Conservation (phyloP, 495 filamentous ascomycete genomes). For the Aspergillus wentii region DNA sequence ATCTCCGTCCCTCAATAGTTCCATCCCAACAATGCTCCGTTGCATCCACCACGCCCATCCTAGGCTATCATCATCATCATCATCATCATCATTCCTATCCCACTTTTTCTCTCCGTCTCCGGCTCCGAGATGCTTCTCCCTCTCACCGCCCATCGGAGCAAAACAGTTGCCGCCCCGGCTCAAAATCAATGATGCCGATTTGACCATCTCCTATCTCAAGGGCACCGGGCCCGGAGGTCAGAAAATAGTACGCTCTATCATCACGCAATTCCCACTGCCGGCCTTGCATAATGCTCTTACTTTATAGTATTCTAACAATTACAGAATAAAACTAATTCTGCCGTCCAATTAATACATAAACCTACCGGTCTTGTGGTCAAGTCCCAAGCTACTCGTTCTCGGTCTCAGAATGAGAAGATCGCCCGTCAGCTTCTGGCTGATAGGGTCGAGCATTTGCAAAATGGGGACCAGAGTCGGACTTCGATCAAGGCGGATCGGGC, state of each 20-base stretch:
- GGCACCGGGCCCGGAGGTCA: slow-evolving; percentile 92
- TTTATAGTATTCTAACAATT: slow-evolving; percentile 20
- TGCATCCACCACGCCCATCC: slow-evolving; percentile 1
- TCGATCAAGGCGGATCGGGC: slow-evolving; percentile 50
- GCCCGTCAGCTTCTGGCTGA: slow-evolving; percentile 75
- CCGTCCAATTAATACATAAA: slow-evolving; percentile 87
- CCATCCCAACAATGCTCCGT: slow-evolving; percentile 9
- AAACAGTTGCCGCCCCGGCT: slow-evolving; percentile 72
- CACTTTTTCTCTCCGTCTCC: not conserved
- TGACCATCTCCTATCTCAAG: slow-evolving; percentile 81
- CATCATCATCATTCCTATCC: slow-evolving; percentile 1
- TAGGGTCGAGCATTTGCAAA: slow-evolving; percentile 63
- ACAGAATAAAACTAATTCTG: slow-evolving; percentile 94
- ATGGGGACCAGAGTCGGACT: slow-evolving; percentile 53
- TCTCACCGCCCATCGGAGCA: slow-evolving; percentile 16
- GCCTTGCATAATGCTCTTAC: not conserved
- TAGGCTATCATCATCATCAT: not conserved
- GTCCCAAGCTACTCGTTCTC: slow-evolving; percentile 83
- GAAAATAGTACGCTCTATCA: slow-evolving; percentile 59
- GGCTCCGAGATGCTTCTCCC: slow-evolving; percentile 18
- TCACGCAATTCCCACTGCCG: not conserved
- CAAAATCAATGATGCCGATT: slow-evolving; percentile 68
- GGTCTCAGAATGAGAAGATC: slow-evolving; percentile 82
- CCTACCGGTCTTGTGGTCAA: slow-evolving; percentile 90
- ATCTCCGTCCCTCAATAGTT: no score